phyloP scores from a whole-genome alignment of 1,284 basidiomycete genomes.

The Tilletia horrida region DNA sequence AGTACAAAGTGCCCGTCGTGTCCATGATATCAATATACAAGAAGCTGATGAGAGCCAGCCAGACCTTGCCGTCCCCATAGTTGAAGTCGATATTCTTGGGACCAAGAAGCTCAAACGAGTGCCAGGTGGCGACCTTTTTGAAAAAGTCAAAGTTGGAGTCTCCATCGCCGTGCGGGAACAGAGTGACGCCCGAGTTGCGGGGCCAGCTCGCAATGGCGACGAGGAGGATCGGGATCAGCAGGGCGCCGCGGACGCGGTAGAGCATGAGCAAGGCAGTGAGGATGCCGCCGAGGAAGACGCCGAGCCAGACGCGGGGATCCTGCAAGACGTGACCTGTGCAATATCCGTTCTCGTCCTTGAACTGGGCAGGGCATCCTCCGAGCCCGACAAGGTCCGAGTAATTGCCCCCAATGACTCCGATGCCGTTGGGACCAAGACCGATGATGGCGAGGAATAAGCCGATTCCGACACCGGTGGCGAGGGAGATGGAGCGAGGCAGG shows the following conservation, averaged over 20 bases:
- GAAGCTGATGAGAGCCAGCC: slow-evolving; percentile 79
- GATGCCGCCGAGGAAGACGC: slow-evolving; percentile 80
- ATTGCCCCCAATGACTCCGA: slow-evolving; percentile 74
- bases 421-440: slow-evolving; percentile 64
- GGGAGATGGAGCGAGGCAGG: slow-evolving; percentile 79
- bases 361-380: slow-evolving; percentile 65
- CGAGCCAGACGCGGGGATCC: slow-evolving; percentile 79
- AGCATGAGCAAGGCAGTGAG: slow-evolving; percentile 64
- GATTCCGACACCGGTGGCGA: slow-evolving; percentile 80
- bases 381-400: slow-evolving; percentile 71
- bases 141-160: slow-evolving; percentile 77
- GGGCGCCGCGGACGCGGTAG: slow-evolving; percentile 79
- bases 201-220: slow-evolving; percentile 87
- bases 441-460: slow-evolving; percentile 67
- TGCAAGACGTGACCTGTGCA: slow-evolving; percentile 70
- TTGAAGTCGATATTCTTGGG: slow-evolving; percentile 63
- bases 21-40: slow-evolving; percentile 71
- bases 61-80: slow-evolving; percentile 69
- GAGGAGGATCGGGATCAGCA: slow-evolving; percentile 73
- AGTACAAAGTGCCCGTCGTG: slow-evolving; percentile 72
- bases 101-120: slow-evolving; percentile 55
- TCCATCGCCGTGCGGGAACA: slow-evolving; percentile 73
- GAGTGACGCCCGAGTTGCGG: slow-evolving; percentile 72
- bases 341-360: slow-evolving; percentile 58
- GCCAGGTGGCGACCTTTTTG: slow-evolving; percentile 76